Base-by-base conservation (phyloP, 2,329 filamentous ascomycete species). In the Stagonosporopsis vannaccii region DNA sequence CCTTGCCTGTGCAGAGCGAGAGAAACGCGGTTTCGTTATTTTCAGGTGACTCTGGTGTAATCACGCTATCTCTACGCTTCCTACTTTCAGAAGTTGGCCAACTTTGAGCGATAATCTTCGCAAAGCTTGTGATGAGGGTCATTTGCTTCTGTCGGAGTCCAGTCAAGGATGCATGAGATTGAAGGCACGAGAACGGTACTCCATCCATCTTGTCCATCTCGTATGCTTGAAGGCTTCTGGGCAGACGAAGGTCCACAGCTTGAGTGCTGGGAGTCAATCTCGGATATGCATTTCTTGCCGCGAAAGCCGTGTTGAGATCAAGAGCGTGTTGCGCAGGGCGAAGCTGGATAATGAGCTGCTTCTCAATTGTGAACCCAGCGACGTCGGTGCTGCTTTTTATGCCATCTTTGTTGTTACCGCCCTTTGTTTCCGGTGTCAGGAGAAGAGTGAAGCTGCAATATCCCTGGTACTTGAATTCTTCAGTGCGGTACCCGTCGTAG, bases 171-270 rank as follows among this genome's bases (percentile, higher is more conserved):
- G 30, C n/a, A 13, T 41, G 56, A n/a, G 51, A 42, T 4, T 61
- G 58, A 12, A 67, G 43, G 12, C 51, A 52, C 7, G 59, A 65
- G 22, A 71, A 59, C 5, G 71, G 66, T 2, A 51, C 50, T 1
- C 75, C 75, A 9, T 36, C 22, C 4, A 77, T 20, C 13, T 51
- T 51, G 1, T 66, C 56, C 65, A 75, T 70, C 42, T 70, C 66
- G 22, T 72, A 71, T 6, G 62, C 66, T 17, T 13, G 25, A 11
- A 76, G 45, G 1, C 35, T 13, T 12, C 44, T 42, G 6, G 63
- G 62, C 12, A 69, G 30, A 3, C 17, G 1, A 8, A 62, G 4
- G 9, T 54, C 46, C 8, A 71, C 43, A 5, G 11, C 19, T 39
- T 45, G 43, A 22, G 62, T 45, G 6, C 8, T 47, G 1, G 75